phyloP scores from a whole-genome alignment of 2,329 filamentous ascomycete genomes.

The Colletotrichum camelliae region DNA sequence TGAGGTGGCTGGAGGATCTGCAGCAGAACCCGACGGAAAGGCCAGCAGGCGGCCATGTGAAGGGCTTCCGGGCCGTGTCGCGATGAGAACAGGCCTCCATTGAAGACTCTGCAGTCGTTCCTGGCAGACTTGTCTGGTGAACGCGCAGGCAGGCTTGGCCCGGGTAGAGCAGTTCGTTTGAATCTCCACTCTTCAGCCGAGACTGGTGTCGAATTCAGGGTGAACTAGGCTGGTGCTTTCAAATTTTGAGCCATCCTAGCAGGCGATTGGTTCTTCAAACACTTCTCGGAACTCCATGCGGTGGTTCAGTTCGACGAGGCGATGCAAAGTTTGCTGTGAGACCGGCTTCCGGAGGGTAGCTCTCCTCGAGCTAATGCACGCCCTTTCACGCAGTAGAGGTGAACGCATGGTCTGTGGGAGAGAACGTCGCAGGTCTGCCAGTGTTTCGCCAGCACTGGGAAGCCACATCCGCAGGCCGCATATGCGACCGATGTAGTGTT shows the following conservation, averaged over 20 bases:
- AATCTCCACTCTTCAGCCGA: not conserved
- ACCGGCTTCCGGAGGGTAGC: slow-evolving; percentile 11
- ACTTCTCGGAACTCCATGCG: not conserved
- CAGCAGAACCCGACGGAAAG: not conserved
- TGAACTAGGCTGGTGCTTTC: not conserved
- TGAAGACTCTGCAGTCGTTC: not conserved
- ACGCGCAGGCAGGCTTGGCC: not conserved
- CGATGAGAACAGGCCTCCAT: not conserved
- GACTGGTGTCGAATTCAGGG: not conserved
- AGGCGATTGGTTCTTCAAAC: not conserved
- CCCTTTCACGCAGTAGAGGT: not conserved
- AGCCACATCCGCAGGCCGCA: not conserved
- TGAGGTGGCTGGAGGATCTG: not conserved
- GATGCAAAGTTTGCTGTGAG: slow-evolving; percentile 9
- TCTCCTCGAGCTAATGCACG: slow-evolving; percentile 2
- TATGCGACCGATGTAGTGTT: not conserved
- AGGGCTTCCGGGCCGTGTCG: not conserved
- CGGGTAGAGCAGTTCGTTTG: not conserved
- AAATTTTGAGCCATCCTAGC: not conserved
- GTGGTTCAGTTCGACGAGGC: not conserved
- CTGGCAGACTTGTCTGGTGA: not conserved
- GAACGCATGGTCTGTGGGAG: slow-evolving; percentile 19
- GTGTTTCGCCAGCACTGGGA: slow-evolving; percentile 8
- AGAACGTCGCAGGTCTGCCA: not conserved
- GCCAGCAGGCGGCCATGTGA: not conserved